phyloP scores from a whole-genome alignment of 495 filamentous ascomycete species.

The Penicillium samsonianum region DNA sequence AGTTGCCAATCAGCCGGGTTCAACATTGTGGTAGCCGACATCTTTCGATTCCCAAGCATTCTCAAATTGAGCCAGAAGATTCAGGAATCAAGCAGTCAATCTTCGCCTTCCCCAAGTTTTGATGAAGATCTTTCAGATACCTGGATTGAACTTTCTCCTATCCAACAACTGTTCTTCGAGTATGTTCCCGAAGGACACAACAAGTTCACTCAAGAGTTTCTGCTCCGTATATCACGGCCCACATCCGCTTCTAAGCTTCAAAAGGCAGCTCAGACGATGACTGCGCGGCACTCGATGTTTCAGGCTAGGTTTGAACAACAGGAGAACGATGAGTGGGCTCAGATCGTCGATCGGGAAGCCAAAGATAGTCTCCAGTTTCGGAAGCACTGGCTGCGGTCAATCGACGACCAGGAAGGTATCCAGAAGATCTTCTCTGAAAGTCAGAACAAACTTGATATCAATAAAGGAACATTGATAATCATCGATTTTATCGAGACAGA shows the following conservation, averaged over 20 bases:
- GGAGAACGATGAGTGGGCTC: not conserved
- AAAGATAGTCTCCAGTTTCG: not conserved
- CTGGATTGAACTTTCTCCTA: conserved; percentile 53
- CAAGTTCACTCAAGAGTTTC: conserved; percentile 5
- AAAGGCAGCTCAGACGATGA: not conserved
- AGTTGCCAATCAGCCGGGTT: conserved; percentile 6
- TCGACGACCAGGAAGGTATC: no score
- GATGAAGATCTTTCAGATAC: no score
- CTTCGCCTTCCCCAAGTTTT: conserved; percentile 12
- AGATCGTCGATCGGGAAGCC: not conserved
- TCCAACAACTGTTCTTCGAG: conserved; percentile 47
- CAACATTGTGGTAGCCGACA: conserved; percentile 8
- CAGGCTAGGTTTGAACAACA: not conserved
- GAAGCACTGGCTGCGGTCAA: not conserved
- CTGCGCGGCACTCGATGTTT: not conserved
- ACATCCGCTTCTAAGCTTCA: not conserved
- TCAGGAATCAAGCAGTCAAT: conserved; percentile 13
- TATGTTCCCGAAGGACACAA: conserved; percentile 2
- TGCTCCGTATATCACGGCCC: not conserved
- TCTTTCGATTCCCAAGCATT: conserved; percentile 23
- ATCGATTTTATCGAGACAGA: conserved; percentile 1
- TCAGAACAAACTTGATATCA: conserved; percentile 1
- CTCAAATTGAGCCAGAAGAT: conserved; percentile 13
- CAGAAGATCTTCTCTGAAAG: not conserved
- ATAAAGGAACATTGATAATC: not conserved